Base-by-base conservation (phyloP, 2,329 filamentous ascomycete species). In the Spiromastix sp. region DNA sequence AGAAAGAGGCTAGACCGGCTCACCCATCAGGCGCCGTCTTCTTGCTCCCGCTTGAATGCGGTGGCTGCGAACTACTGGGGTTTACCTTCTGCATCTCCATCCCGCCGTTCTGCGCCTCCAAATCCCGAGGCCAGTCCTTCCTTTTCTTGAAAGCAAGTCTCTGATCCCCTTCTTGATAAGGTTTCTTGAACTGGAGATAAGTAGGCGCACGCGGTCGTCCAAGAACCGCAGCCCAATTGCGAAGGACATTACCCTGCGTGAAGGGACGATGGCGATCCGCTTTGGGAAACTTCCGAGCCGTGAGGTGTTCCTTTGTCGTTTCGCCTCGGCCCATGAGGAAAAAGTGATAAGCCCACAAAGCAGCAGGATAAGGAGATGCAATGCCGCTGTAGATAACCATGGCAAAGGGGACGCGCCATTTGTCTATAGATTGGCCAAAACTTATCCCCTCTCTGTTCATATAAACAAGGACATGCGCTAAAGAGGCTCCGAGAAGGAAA, bases 231-330 rank as follows among this genome's bases (percentile, higher is more conserved):
- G 83, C 59, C 72, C 84, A 86, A 59, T 98, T 98, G 50, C 72
- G 79, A 50, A 81, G 59, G 31, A 81, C 66, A 46, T 67, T 81
- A 22, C 78, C 79, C 52, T 93, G 86, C 2, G 78, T 87, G 49
- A 93, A 98, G 2, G 91, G 85, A 28, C 87, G 72, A 59, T 94
- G 93, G 9, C 91, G 77, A 56, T 98, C 89, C 48, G 81, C 81
- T 63, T 91, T 93, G 43, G 81, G 67, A 56, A 98, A 96, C 59
- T 96, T 96, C 61, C 94, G 85, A 4, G 83, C 87, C 61, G 93
- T 94, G 45, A 98, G 76, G 57, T 94, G 95, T 60, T 98, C 91
- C 47, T 91, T 73, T 1, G 91, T 98, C 0, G 89, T 98, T 66
- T 98, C 89, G 32, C 89, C 91, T 20, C 89, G 73, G 5, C 77